Evolutionary conservation across 2,329 filamentous ascomycete species (phyloP).

Genomic region (Trichoderma oligosporum): DNA sequence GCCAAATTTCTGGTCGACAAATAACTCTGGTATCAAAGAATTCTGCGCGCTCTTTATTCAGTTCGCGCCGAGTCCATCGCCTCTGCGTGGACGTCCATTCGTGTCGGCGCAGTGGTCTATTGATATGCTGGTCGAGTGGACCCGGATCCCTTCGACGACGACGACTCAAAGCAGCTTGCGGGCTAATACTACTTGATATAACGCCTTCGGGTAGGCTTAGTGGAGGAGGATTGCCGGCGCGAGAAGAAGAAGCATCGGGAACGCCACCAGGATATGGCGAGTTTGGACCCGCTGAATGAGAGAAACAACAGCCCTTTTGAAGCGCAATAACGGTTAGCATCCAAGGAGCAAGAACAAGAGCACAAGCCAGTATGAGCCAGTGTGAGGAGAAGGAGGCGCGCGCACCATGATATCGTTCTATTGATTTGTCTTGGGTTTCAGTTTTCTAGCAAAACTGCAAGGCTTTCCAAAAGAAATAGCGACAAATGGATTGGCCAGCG

Average conservation of each 20-base stretch:
- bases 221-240: slow-evolving; percentile 48
- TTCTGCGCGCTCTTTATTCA: slow-evolving; percentile 69
- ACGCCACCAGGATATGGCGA: slow-evolving; percentile 51
- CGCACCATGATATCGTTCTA: slow-evolving; percentile 6
- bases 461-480: slow-evolving; percentile 10
- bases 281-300: slow-evolving; percentile 48
- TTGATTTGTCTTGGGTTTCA: neutral
- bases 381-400: neutral
- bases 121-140: slow-evolving; percentile 62
- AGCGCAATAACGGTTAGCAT: slow-evolving; percentile 22
- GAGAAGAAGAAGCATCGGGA: slow-evolving; percentile 48
- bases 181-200: slow-evolving; percentile 25
- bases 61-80: slow-evolving; percentile 64
- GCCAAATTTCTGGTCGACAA: slow-evolving; percentile 75
- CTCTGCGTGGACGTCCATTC: slow-evolving; percentile 61
- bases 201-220: slow-evolving; percentile 32
- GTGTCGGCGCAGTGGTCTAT: slow-evolving; percentile 63
- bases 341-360: neutral
- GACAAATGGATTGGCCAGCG: slow-evolving; percentile 13
- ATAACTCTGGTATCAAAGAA: slow-evolving; percentile 91
- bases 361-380: neutral
- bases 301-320: slow-evolving; percentile 57
- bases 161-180: slow-evolving; percentile 21
- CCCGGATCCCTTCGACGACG: slow-evolving; percentile 37
- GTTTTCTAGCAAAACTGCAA: neutral